Evolutionary conservation across 768 basidiomycete genomes (phyloP).

Genomic region (Tricholoma bakamatsutake): DNA sequence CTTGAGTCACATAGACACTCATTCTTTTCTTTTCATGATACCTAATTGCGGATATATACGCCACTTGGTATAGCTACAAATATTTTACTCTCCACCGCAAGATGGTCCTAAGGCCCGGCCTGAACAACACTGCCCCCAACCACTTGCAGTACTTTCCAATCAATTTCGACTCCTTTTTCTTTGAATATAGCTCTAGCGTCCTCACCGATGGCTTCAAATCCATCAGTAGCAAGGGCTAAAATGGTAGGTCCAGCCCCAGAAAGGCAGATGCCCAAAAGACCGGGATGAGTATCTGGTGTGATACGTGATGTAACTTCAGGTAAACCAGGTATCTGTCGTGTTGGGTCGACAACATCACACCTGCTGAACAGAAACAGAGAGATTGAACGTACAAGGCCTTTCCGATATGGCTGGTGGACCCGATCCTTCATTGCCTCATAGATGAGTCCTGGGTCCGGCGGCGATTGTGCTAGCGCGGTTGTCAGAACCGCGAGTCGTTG

Average conservation of each 20-base stretch:
- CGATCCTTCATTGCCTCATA: slow-evolving; percentile 99
- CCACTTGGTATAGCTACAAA: slow-evolving; percentile 2
- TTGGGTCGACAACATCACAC: background rate
- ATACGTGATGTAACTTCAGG: slow-evolving; percentile 87
- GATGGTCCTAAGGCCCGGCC: slow-evolving; percentile 6
- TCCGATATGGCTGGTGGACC: slow-evolving; percentile 95
- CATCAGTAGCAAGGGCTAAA: slow-evolving; percentile 83
- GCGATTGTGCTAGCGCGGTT: slow-evolving; percentile 83
- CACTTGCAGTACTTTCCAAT: slow-evolving; percentile 84
- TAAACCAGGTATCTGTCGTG: slow-evolving; percentile 83
- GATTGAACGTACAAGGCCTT: slow-evolving; percentile 56
- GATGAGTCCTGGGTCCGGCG: slow-evolving; percentile 93
- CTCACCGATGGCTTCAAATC: slow-evolving; percentile 81
- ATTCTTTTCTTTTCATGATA: slow-evolving; percentile 1
- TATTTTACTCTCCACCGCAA: slow-evolving; percentile 6
- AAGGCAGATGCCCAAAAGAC: slow-evolving; percentile 94
- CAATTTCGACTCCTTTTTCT: slow-evolving; percentile 68
- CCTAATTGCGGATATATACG: background rate
- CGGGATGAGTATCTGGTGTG: slow-evolving; percentile 86
- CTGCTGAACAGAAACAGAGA: background rate
- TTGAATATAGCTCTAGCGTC: slow-evolving; percentile 74
- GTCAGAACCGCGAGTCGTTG: slow-evolving; percentile 95
- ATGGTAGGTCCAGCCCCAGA: slow-evolving; percentile 98
- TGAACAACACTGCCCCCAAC: slow-evolving; percentile 36
- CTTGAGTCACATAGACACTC: slow-evolving; percentile 12